A percentile compares a stretch with the other conserved stretches of the same genome.
Conservation (phyloP, 2,329 filamentous ascomycete genomes). For the Coniochaeta hoffmannii region DNA sequence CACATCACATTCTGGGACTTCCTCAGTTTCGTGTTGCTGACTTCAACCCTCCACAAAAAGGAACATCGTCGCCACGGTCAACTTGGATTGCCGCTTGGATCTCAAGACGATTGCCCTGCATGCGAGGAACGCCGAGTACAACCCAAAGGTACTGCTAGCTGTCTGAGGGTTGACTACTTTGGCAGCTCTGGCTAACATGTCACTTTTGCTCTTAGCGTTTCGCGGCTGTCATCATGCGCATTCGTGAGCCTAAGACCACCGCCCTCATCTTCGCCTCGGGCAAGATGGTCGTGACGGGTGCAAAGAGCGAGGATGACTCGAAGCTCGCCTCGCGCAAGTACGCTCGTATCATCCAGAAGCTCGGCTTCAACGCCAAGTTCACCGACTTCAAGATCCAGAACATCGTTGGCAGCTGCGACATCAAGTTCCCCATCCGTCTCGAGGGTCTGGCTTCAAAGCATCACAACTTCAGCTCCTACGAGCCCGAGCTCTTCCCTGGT, state of each 20-base stretch:
- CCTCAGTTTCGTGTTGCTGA: slow-evolving; percentile 42
- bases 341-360: slow-evolving; percentile 98
- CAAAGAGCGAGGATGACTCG: slow-evolving; percentile 95
- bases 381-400: slow-evolving; percentile 99
- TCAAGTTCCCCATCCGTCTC: slow-evolving; percentile 97
- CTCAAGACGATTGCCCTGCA: slow-evolving; percentile 98
- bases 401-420: slow-evolving; percentile 96
- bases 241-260: slow-evolving; percentile 97
- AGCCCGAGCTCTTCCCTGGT: slow-evolving; percentile 96
- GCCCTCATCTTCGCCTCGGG: slow-evolving; percentile 96
- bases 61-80: slow-evolving; percentile 99
- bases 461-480: slow-evolving; percentile 99
- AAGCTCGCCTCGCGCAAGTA: slow-evolving; percentile 97
- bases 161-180: slow-evolving; percentile 14
- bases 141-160: slow-evolving; percentile 73
- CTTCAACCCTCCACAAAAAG: slow-evolving; percentile 52
- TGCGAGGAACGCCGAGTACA: slow-evolving; percentile 97
- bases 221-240: slow-evolving; percentile 98
- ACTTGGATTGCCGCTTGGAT: slow-evolving; percentile 93
- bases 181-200: slow-evolving; percentile 21
- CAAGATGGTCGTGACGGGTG: slow-evolving; percentile 99
- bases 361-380: slow-evolving; percentile 99
- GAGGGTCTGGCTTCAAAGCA: slow-evolving; percentile 94
- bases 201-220: slow-evolving; percentile 63
- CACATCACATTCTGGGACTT: slow-evolving; percentile 23